Evolutionary conservation across 2,329 filamentous ascomycete species (phyloP).

Genomic region (Botrytis porri): DNA sequence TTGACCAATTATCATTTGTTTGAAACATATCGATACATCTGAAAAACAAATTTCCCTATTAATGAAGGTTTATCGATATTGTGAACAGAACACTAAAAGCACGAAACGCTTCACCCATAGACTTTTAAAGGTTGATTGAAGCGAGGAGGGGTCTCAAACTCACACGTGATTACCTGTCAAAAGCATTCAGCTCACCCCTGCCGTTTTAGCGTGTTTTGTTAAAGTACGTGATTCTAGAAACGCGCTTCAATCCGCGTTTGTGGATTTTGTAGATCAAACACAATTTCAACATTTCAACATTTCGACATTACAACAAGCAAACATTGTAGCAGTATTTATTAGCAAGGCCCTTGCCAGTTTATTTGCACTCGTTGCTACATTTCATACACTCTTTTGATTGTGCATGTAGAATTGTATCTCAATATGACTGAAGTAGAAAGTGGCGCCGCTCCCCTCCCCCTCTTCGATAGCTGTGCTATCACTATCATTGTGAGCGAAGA

Average conservation of each 20-base stretch:
- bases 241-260: slow-evolving; percentile 3
- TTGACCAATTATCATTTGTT: background rate
- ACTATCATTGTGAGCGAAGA: slow-evolving; percentile 33
- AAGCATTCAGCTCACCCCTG: background rate
- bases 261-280: background rate
- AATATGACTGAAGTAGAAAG: slow-evolving; percentile 23
- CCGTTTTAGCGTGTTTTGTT: slow-evolving; percentile 9
- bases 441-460: background rate
- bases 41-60: background rate
- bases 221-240: slow-evolving; percentile 3
- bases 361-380: background rate
- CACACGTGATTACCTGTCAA: slow-evolving; percentile 11
- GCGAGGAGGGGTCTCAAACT: background rate
- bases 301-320: background rate
- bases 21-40: background rate
- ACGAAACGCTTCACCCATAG: no score
- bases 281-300: background rate
- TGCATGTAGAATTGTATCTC: slow-evolving; percentile 2
- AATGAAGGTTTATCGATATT: background rate
- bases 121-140: background rate
- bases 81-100: background rate
- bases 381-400: background rate
- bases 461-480: slow-evolving; percentile 35
- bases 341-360: background rate
- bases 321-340: background rate